Conservation (phyloP, 1,284 basidiomycete genomes). For the Naganishia sp. region DNA sequence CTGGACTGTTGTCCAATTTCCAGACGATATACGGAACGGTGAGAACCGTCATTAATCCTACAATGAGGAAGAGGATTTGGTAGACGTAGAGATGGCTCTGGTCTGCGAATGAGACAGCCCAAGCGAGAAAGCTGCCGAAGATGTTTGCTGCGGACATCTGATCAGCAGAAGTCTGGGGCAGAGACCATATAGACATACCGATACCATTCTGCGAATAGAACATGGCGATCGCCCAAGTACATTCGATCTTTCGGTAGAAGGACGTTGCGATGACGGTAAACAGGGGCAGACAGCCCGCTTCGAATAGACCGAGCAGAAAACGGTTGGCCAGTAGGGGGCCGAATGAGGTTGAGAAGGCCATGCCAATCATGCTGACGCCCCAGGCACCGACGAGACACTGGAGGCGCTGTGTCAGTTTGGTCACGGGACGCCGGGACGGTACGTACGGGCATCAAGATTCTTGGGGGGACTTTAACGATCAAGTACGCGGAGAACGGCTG, state of each 20-base stretch:
- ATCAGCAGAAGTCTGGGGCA: neutral
- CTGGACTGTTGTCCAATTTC: constrained; percentile 46
- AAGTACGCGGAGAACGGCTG: constrained; percentile 39
- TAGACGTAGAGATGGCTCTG: constrained; percentile 38
- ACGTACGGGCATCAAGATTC: constrained; percentile 40
- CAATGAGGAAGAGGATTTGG: constrained; percentile 51
- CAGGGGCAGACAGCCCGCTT: constrained; percentile 41
- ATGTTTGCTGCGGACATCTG: constrained; percentile 33
- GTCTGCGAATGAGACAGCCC: constrained; percentile 38
- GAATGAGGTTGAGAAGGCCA: constrained; percentile 28
- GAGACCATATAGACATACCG: neutral
- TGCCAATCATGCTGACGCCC: constrained; percentile 16
- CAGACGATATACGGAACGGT: constrained; percentile 44
- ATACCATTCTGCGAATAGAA: constrained; percentile 27
- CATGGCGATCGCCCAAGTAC: constrained; percentile 2
- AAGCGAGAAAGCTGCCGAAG: constrained; percentile 43
- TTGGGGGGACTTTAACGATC: constrained; percentile 41
- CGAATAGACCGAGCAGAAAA: constrained; percentile 46
- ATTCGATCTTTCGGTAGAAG: constrained; percentile 46
- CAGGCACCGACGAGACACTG: constrained; percentile 12
- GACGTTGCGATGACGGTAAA: constrained; percentile 41
- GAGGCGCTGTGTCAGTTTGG: neutral
- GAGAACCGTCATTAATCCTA: constrained; percentile 50
- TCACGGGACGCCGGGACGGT: constrained; percentile 39
- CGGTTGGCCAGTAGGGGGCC: constrained; percentile 37